Conservation (phyloP, 192 early-diverging fungal genomes). For the Backusella macrospora region DNA sequence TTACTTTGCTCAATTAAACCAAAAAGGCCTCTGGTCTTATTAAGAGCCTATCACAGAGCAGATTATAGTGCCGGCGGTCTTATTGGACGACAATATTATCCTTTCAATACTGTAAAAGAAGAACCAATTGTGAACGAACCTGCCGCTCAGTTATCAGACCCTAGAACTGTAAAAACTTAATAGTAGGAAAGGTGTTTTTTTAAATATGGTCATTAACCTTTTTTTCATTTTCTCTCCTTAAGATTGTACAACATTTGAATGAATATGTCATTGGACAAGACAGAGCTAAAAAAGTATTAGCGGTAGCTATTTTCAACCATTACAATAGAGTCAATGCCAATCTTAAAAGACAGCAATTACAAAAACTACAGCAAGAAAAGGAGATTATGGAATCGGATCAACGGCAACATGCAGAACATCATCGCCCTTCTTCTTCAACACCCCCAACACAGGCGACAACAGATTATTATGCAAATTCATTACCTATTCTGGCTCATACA, state of each 20-base stretch:
- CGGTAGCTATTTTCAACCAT: conserved; percentile 88
- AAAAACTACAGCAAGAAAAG: conserved; percentile 26
- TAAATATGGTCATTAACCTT: background rate
- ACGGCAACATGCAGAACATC: conserved; percentile 28
- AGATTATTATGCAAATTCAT: conserved; percentile 18
- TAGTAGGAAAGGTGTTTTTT: too few relatives aligned
- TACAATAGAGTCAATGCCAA: conserved; percentile 79
- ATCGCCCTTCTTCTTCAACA: conserved; percentile 12
- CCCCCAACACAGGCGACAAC: conserved; percentile 1
- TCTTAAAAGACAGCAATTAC: conserved; percentile 50
- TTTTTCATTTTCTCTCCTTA: background rate
- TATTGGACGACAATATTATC: background rate
- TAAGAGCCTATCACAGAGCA: background rate
- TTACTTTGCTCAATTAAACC: background rate
- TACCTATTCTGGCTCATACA: conserved; percentile 12
- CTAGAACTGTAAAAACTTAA: conserved; percentile 1
- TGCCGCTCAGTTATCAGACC: conserved; percentile 17
- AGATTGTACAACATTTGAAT: conserved; percentile 81
- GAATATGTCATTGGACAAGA: conserved; percentile 90
- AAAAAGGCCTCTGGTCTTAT: conserved; percentile 1
- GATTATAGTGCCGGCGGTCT: conserved; percentile 5
- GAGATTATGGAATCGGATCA: conserved; percentile 23
- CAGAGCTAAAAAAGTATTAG: conserved; percentile 76
- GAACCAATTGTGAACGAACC: background rate
- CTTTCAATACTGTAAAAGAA: background rate